Evolutionary conservation across 345 rosid genomes (phyloP), one percentile per base, ranked within the genome.

Genomic region (Populus tremula): DNA sequence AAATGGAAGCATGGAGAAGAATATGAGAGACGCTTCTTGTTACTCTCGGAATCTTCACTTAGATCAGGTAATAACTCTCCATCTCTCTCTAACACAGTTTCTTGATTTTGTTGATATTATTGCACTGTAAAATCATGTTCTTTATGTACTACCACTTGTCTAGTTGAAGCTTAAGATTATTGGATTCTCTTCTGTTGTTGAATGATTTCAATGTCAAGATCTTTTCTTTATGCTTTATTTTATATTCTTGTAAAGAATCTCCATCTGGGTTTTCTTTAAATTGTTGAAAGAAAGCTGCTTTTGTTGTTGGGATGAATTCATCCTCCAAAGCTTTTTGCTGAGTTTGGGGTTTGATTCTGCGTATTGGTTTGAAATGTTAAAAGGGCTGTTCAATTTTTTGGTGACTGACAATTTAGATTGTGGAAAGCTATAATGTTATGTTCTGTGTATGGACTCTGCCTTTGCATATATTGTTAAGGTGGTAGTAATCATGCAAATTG

Each of bases 241-340:
- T 36, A 36, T 77, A 20, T 63, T 79, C 69, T 77, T 70, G 31
- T n/a, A 36, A 61, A 69, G 76, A 77, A 49, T 77, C 70, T 76
- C 68, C 78, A 72, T 76, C 80, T 78, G 86, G 84, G 84, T 85
- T 68, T 80, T 62, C 85, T 74, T 83, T 67, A 43, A 62, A 74
- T 72, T 81, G 71, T 36, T 65, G 49, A 53, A n/a, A 81, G 45
- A 53, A 79, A 38, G 53, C 35, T 49, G 18, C 36, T 29, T 68
- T 53, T 17, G 8, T 21, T 67, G 29, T 43, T n/a, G 29, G 12
- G 20, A 21, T 66, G 17, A 50, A 70, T 59, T 59, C 29, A 63
- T 10, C 35, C 16, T 53, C 45, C n/a, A 38, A n/a, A 49, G 50
- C 53, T 31, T 72, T 38, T 47, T 16, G 11, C 17, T 13, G 39